Evolutionary conservation across 1,139 yeast species (phyloP).

Genomic region (Zygotorulaspora mrakii): DNA sequence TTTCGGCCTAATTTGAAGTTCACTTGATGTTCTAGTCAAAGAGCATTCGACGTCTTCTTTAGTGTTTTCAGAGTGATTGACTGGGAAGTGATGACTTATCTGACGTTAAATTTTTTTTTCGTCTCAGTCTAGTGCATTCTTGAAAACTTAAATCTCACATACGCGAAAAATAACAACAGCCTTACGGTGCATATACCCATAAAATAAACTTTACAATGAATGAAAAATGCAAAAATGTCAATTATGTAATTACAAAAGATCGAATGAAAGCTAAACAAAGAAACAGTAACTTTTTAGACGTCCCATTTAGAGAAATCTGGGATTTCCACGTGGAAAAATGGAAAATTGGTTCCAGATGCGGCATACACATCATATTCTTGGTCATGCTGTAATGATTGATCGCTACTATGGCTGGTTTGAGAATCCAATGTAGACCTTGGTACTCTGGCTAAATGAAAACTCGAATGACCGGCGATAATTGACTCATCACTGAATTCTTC

Average conservation of each 20-base stretch:
- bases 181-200: no score
- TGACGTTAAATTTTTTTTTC: no score
- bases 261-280: no score
- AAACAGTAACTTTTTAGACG: conserved; percentile 17
- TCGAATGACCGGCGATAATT: conserved; percentile 32
- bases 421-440: conserved; percentile 27
- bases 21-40: no score
- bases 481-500: conserved; percentile 37
- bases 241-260: no score
- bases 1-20: no score
- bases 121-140: neutral
- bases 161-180: no score
- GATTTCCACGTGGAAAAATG: conserved; percentile 83
- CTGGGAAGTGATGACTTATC: neutral
- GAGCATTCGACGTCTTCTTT: no score
- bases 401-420: conserved; percentile 18
- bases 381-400: conserved; percentile 16
- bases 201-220: no score
- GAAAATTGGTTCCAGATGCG: conserved; percentile 68
- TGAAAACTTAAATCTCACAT: no score
- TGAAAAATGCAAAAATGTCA: no score
- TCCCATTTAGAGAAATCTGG: conserved; percentile 57
- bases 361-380: conserved; percentile 44
- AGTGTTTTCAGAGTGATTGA: no score
- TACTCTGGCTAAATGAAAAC: conserved; percentile 34